Evolutionary conservation across 1,284 basidiomycete genomes (phyloP).

Genomic region (Ceratobasidium sp.): DNA sequence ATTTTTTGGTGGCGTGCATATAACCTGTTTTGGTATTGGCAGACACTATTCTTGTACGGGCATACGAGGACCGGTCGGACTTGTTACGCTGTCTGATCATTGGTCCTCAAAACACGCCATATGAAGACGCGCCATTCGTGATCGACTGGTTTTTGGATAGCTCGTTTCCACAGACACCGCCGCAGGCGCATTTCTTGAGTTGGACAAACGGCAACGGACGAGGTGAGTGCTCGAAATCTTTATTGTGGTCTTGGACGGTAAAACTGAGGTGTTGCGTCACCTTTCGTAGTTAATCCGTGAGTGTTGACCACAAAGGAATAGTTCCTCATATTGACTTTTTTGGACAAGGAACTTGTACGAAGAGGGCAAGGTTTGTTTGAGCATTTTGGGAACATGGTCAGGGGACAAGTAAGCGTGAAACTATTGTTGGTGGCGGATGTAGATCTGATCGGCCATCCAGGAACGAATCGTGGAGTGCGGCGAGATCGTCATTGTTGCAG

Average conservation of each 20-base stretch:
- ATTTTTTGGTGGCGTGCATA: constrained; percentile 35
- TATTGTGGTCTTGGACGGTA: constrained; percentile 29
- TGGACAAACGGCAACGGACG: constrained; percentile 96
- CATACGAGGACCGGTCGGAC: constrained; percentile 81
- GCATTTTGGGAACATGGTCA: constrained; percentile 91
- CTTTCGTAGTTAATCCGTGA: constrained; percentile 75
- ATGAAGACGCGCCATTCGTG: constrained; percentile 92
- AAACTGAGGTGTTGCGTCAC: constrained; percentile 6
- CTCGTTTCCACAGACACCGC: constrained; percentile 88
- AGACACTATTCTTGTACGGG: constrained; percentile 64
- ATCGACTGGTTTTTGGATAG: constrained; percentile 94
- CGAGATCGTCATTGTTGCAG: constrained; percentile 87
- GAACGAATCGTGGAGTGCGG: constrained; percentile 86
- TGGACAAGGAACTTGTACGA: constrained; percentile 84
- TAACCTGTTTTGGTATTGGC: constrained; percentile 37
- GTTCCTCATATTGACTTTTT: background rate
- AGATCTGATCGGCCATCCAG: constrained; percentile 23
- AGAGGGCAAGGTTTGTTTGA: constrained; percentile 95
- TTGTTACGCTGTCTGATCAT: constrained; percentile 90
- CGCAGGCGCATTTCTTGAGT: constrained; percentile 89
- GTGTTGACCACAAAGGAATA: constrained; percentile 53
- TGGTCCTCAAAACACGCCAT: constrained; percentile 93
- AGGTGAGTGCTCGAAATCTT: constrained; percentile 63
- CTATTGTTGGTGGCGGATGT: background rate
- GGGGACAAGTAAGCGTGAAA: constrained; percentile 69